phyloP scores from a whole-genome alignment of 495 filamentous ascomycete species.

The Penicillium simplicissimum region DNA sequence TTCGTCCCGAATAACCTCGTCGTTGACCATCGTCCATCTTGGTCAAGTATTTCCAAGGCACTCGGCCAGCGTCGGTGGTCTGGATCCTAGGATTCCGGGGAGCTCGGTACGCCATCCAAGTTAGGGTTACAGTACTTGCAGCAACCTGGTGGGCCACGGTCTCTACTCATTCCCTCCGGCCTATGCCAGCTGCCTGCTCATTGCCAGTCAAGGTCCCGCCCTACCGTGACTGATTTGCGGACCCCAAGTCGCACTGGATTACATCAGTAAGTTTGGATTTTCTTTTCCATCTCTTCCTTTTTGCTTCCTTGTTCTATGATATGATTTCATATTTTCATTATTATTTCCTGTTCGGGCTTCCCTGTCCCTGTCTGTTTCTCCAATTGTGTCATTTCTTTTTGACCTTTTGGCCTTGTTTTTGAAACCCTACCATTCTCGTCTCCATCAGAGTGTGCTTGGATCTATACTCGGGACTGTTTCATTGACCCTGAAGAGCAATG shows the following conservation, averaged over 20 bases:
- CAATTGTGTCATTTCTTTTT: slow-evolving; percentile 15
- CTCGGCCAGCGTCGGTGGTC: neutral
- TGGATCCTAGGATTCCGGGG: neutral
- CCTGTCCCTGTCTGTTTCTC: neutral
- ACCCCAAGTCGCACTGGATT: slow-evolving; percentile 15
- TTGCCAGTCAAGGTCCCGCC: slow-evolving; percentile 7
- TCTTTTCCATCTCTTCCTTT: slow-evolving; percentile 12
- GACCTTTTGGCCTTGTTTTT: neutral
- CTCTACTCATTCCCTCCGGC: neutral
- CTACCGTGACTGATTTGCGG: no score
- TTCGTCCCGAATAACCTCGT: neutral
- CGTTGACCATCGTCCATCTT: neutral
- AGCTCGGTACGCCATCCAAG: neutral
- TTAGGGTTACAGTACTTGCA: slow-evolving; percentile 11
- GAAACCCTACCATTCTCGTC: neutral
- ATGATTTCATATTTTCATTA: slow-evolving; percentile 7
- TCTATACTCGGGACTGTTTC: slow-evolving; percentile 8
- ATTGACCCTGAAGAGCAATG: slow-evolving; percentile 6
- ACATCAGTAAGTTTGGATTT: slow-evolving; percentile 23
- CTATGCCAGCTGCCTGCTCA: neutral
- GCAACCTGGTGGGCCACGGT: neutral
- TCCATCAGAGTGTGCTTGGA: slow-evolving; percentile 9
- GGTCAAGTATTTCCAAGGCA: neutral
- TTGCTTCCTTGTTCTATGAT: slow-evolving; percentile 20
- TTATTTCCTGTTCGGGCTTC: slow-evolving; percentile 17